phyloP scores from a whole-genome alignment of 2,329 filamentous ascomycete genomes.

The Cucurbitaria berberidis region DNA sequence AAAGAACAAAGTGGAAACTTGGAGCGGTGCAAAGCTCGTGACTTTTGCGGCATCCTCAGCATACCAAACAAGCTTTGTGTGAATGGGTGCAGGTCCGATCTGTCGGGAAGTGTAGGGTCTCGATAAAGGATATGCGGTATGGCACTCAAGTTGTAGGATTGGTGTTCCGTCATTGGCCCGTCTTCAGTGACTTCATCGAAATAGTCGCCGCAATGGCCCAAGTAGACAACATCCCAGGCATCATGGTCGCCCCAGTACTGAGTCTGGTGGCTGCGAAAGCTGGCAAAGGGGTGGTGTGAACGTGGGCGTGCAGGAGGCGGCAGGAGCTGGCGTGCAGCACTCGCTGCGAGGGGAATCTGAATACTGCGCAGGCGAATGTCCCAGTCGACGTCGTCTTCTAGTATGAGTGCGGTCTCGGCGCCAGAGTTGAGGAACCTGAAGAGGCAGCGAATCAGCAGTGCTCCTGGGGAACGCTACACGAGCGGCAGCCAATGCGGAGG shows the following conservation, averaged over 20 bases:
- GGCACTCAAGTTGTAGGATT: constrained; percentile 38
- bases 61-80: constrained; percentile 47
- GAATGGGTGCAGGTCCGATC: constrained; percentile 49
- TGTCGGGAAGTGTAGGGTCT: constrained; percentile 47
- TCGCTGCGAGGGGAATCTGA: constrained; percentile 52
- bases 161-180: constrained; percentile 31
- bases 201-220: constrained; percentile 55
- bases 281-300: constrained; percentile 24
- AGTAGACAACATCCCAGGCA: constrained; percentile 53
- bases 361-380: constrained; percentile 52
- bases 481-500: constrained; percentile 14
- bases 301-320: constrained; percentile 38
- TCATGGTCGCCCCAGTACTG: constrained; percentile 51
- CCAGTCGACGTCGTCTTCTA: constrained; percentile 57
- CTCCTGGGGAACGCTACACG: neutral
- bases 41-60: constrained; percentile 45
- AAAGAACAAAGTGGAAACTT: constrained; percentile 55
- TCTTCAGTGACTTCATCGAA: constrained; percentile 43
- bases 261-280: constrained; percentile 28
- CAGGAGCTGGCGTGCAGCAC: constrained; percentile 48
- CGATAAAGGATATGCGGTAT: constrained; percentile 44
- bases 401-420: constrained; percentile 51
- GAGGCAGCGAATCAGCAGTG: constrained; percentile 16
- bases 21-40: constrained; percentile 50
- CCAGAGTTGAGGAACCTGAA: constrained; percentile 51